Base-by-base conservation (phyloP, 2,329 filamentous ascomycete genomes). In the Colletotrichum australisinense region DNA sequence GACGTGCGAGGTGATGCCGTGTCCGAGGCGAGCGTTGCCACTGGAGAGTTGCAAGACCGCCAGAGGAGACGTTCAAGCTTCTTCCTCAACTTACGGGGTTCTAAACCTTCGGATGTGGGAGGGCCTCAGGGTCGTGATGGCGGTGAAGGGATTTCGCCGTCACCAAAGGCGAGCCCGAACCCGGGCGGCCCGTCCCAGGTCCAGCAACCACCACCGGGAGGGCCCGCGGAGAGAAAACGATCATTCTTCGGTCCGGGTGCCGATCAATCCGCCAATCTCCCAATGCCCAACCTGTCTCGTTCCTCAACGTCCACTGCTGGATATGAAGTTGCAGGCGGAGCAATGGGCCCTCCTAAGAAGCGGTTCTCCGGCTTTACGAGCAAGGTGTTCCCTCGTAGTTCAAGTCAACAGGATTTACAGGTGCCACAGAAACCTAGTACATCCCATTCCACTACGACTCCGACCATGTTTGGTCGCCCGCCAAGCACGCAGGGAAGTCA, bases 311-410 rank as follows among this genome's bases (percentile, higher is more conserved):
- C 79, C 14, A 81, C 77, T 24, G 69, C 52, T 19, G 53, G 59
- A 64, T 75, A 64, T 72, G 78, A 64, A 75, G 75, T 63, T 14
- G 64, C 58, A 42, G 55, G 65, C 28, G 53, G 66, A 12, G 9
- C 56, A 24, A 55, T 65, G 22, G 66, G 63, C 1, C 59, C 62
- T 22, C 78, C 79, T 0, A 88, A 86, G 79, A 88, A 86, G 74
- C 81, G 87, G 12, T 86, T 89, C 71, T 88, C 87, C 0, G 83
- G 80, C 22, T 67, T 83, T 30, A 79, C 79, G 28, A 77, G 77
- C 56, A 80, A 75, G 22, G 35, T 82, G 53, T 79, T 83, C 62
- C 76, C 76, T 12, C 77, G 80, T 6, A 75, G 75, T 12, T 69
- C 60, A 11, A 69, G 65, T 19, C 75, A 76, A 35, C 75, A 77